These are phyloP conservation scores for Lagerstroemia fauriei DNA, from an alignment of 441 rosid genomes.

Conservation along the genomic window DNA sequence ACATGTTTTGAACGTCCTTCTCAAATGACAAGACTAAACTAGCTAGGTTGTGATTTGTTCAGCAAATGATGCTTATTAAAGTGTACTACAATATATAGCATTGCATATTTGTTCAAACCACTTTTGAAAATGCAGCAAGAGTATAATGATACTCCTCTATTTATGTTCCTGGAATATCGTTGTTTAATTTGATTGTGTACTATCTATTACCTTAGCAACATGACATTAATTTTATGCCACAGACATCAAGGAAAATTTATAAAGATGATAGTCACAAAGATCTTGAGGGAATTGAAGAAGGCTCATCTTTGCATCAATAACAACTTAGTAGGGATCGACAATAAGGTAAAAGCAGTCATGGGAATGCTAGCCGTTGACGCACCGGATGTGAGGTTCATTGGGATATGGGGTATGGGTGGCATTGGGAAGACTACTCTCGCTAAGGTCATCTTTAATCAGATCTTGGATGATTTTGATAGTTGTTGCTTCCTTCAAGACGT, in stretches of 20 bases:
- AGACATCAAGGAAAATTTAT: neutral
- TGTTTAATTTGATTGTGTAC: too few species aligned
- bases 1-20: too few species aligned
- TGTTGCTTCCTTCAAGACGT: constrained; percentile 1
- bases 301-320: neutral
- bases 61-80: too few species aligned
- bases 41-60: too few species aligned
- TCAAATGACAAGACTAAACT: too few species aligned
- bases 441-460: neutral
- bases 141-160: too few species aligned
- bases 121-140: too few species aligned
- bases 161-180: too few species aligned
- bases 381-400: neutral
- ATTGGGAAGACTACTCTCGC: constrained; percentile 13
- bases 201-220: neutral
- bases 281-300: neutral
- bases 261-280: neutral
- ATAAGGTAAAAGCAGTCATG: constrained; percentile 13
- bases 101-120: too few species aligned
- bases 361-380: neutral
- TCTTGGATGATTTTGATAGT: neutral
- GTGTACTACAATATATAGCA: too few species aligned
- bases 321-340: neutral
- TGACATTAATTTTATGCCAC: neutral
- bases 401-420: constrained; percentile 13